Evolutionary conservation across 148 eudicot species (phyloP).

Genomic region (Linanthus parryae): DNA sequence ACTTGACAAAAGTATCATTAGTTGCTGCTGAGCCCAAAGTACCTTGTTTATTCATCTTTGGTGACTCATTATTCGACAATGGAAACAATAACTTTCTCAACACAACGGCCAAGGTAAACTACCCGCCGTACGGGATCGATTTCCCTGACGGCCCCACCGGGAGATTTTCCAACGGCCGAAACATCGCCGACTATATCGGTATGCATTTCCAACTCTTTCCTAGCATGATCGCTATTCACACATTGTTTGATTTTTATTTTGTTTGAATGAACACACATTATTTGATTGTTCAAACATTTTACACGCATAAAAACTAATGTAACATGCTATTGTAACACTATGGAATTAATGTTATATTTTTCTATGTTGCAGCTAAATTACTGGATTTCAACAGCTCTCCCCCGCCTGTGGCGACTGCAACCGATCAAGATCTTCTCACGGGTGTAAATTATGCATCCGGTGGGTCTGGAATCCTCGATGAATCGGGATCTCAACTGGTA

Average conservation of each 20-base stretch:
- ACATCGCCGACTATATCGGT: conserved; percentile 3
- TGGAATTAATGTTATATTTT: no score
- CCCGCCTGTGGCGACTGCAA: background rate
- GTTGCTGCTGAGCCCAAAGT: background rate
- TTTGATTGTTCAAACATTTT: no score
- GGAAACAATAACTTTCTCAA: conserved; percentile 1
- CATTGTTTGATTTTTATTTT: no score
- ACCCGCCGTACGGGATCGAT: conserved; percentile 3
- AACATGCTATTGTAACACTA: no score
- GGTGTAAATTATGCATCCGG: conserved; percentile 8
- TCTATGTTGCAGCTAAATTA: conserved; percentile 7
- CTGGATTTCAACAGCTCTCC: background rate
- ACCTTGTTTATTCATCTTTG: conserved; percentile 7
- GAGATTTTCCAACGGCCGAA: conserved; percentile 8
- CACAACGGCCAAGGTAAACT: conserved; percentile 2
- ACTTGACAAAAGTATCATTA: no score
- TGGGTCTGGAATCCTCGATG: conserved; percentile 4
- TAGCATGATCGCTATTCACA: no score
- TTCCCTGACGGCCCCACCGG: conserved; percentile 5
- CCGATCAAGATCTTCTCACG: conserved; percentile 3
- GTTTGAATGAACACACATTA: no score
- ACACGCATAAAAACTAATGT: no score
- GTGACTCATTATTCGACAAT: conserved; percentile 8
- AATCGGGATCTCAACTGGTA: conserved; percentile 7
- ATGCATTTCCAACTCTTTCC: no score